phyloP scores from a whole-genome alignment of 2,329 filamentous ascomycete species.

The Beauveria rudraprayagi region DNA sequence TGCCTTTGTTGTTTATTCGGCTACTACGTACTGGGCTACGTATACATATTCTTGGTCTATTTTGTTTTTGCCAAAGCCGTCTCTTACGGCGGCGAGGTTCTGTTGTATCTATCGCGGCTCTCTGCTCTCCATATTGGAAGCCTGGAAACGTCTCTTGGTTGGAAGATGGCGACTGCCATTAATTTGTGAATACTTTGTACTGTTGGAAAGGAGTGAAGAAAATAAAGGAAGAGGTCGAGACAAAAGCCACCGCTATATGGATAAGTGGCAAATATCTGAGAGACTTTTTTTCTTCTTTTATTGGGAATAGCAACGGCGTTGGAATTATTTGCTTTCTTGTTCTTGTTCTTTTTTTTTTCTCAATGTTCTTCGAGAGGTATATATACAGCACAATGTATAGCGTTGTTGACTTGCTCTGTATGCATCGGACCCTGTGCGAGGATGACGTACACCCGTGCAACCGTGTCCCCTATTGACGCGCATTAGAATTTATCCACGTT shows the following conservation, averaged over 20 bases:
- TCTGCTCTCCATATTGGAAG: background rate
- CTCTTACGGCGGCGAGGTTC: background rate
- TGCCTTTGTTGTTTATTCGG: background rate
- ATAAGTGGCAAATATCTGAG: background rate
- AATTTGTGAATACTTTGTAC: constrained; percentile 3
- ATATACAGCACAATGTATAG: constrained; percentile 5
- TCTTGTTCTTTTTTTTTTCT: background rate
- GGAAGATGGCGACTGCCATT: background rate
- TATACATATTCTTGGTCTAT: constrained; percentile 7
- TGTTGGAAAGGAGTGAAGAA: background rate
- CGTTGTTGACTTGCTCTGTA: constrained; percentile 5
- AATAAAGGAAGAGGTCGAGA: background rate
- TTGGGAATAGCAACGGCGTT: constrained; percentile 10
- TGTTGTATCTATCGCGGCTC: background rate
- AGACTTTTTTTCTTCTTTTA: background rate
- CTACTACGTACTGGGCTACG: constrained; percentile 7
- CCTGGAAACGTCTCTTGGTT: background rate
- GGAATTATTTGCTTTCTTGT: background rate
- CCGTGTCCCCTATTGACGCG: too few species aligned
- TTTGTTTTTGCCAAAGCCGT: background rate
- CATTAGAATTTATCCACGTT: too few species aligned
- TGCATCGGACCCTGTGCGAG: background rate
- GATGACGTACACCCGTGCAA: background rate
- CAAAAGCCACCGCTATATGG: background rate
- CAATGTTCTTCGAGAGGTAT: background rate